Evolutionary conservation across 192 early-diverging fungal genomes (phyloP).

Genomic region (Coemansia sp.): DNA sequence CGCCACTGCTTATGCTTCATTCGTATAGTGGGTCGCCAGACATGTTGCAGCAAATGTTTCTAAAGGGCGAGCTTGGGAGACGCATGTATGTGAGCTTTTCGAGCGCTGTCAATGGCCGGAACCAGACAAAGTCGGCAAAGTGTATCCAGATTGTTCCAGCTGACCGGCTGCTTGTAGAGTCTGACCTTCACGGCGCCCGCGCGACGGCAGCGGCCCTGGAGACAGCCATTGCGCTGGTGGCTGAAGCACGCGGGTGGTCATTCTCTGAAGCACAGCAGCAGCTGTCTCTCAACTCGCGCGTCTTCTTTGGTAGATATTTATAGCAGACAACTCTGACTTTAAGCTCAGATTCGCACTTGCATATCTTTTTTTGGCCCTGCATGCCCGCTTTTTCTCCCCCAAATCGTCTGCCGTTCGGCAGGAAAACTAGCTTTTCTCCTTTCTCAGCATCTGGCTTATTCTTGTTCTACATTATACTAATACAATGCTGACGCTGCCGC

Average conservation of each 20-base stretch:
- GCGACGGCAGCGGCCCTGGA: conserved; percentile 22
- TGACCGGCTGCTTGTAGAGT: conserved; percentile 78
- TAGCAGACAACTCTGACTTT: not conserved
- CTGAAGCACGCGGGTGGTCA: conserved; percentile 38
- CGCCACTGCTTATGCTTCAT: conserved; percentile 79
- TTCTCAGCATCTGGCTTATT: not conserved
- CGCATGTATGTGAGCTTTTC: conserved; percentile 81
- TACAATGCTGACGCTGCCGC: conserved; percentile 29
- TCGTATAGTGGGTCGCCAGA: conserved; percentile 82
- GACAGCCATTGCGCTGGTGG: conserved; percentile 22
- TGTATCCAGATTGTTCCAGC: conserved; percentile 73
- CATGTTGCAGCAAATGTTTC: conserved; percentile 55
- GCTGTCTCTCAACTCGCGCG: conserved; percentile 30
- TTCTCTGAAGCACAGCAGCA: conserved; percentile 11
- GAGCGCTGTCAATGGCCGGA: conserved; percentile 69
- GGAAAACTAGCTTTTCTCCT: not conserved
- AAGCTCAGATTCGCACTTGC: not conserved
- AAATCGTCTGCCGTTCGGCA: conserved; percentile 1
- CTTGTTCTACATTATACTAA: not conserved
- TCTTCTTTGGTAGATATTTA: conserved; percentile 24
- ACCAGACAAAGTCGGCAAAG: conserved; percentile 41
- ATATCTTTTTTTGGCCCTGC: conserved; percentile 12
- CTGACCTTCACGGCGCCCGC: conserved; percentile 63
- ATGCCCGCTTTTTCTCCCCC: not conserved
- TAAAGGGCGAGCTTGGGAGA: conserved; percentile 32